phyloP scores from a whole-genome alignment of 2,329 filamentous ascomycete species.

The Aspergillus caelatus region DNA sequence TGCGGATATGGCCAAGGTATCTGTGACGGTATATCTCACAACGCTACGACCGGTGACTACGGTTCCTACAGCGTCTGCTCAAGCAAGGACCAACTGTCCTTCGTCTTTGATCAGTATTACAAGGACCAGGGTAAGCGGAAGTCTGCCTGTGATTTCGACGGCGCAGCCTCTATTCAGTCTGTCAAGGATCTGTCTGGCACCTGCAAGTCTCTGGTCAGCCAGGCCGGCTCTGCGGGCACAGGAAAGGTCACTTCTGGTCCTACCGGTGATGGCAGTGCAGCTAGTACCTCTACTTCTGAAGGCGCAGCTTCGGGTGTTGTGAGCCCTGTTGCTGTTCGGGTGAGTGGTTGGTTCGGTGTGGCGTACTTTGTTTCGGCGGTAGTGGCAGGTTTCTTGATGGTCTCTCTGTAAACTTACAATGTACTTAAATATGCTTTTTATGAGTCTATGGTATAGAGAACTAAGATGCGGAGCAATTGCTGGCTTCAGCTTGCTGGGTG shows the following conservation, averaged over 20 bases:
- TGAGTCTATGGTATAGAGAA: background rate
- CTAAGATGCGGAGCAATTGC: background rate
- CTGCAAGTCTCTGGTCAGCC: constrained; percentile 39
- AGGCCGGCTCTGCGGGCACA: constrained; percentile 45
- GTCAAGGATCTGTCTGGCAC: constrained; percentile 29
- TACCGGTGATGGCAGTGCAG: constrained; percentile 26
- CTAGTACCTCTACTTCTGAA: constrained; percentile 28
- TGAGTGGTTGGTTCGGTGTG: constrained; percentile 45
- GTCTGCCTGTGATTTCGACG: constrained; percentile 49
- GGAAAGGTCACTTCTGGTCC: constrained; percentile 41
- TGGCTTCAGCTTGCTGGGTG: background rate
- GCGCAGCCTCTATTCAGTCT: constrained; percentile 38
- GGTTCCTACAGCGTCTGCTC: constrained; percentile 54
- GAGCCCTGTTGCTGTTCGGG: constrained; percentile 37
- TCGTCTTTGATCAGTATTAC: constrained; percentile 52
- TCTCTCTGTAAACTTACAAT: constrained; percentile 43
- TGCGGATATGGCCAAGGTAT: constrained; percentile 36
- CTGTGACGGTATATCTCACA: constrained; percentile 44
- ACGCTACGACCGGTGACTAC: constrained; percentile 46
- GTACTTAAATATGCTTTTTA: background rate
- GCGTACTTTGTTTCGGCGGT: constrained; percentile 48
- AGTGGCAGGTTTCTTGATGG: constrained; percentile 49
- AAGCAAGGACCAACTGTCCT: constrained; percentile 48
- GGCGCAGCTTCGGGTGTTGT: constrained; percentile 33
- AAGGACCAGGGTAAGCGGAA: constrained; percentile 31